These are phyloP conservation scores for Aspergillus incahuasiensis DNA, from an alignment of 495 filamentous ascomycete species.

Conservation along the genomic window DNA sequence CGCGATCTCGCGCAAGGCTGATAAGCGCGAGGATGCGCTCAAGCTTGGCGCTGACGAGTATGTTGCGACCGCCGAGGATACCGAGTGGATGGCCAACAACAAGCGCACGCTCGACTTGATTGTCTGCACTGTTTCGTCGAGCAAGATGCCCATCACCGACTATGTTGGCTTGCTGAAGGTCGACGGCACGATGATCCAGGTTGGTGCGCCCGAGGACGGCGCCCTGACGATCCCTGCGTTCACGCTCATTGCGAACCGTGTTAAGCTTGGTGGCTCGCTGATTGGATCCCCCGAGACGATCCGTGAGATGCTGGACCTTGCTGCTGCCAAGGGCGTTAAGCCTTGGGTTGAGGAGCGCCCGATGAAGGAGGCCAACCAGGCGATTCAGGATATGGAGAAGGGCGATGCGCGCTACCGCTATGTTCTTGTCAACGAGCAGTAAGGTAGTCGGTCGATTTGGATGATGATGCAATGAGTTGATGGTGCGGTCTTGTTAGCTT, in stretches of 20 bases:
- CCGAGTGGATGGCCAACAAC: conserved; percentile 65
- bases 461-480: too few species aligned
- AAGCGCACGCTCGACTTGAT: conserved; percentile 69
- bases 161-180: conserved; percentile 68
- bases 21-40: conserved; percentile 66
- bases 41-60: conserved; percentile 60
- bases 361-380: conserved; percentile 72
- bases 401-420: conserved; percentile 73
- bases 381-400: conserved; percentile 64
- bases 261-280: conserved; percentile 64
- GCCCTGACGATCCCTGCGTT: conserved; percentile 49
- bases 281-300: conserved; percentile 73
- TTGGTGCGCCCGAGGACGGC: conserved; percentile 69
- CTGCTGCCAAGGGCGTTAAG: conserved; percentile 64
- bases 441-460: too few species aligned
- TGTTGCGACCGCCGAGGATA: conserved; percentile 79
- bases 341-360: conserved; percentile 67
- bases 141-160: conserved; percentile 63
- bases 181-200: conserved; percentile 76
- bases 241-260: conserved; percentile 44
- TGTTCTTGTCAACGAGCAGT: conserved; percentile 61
- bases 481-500: too few species aligned
- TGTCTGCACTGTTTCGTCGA: conserved; percentile 68
- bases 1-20: conserved; percentile 64
- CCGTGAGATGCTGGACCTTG: conserved; percentile 75